Evolutionary conservation across 1,284 basidiomycete species (phyloP).

Genomic region (Leucoagaricus sp.): DNA sequence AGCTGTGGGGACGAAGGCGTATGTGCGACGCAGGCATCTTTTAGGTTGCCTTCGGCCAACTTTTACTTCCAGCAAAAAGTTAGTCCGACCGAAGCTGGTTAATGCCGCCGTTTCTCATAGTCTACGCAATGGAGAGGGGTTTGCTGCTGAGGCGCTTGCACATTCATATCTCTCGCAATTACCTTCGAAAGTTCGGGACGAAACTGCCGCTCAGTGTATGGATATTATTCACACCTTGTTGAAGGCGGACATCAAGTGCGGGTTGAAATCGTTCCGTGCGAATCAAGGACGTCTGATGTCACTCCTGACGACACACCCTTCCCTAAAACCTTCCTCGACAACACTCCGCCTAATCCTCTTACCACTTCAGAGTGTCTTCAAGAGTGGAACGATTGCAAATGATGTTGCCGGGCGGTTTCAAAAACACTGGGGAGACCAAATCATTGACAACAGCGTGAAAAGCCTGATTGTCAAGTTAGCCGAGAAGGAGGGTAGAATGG

Average conservation of each 20-base stretch:
- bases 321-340: slow-evolving; percentile 56
- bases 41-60: slow-evolving; percentile 34
- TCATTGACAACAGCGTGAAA: slow-evolving; percentile 59
- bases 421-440: slow-evolving; percentile 51
- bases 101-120: slow-evolving; percentile 39
- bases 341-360: slow-evolving; percentile 63
- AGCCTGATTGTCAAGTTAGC: slow-evolving; percentile 57
- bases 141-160: slow-evolving; percentile 41
- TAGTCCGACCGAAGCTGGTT: slow-evolving; percentile 35
- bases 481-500: slow-evolving; percentile 58
- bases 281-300: slow-evolving; percentile 40
- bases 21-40: slow-evolving; percentile 23
- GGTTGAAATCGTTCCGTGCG: slow-evolving; percentile 40
- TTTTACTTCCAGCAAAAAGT: slow-evolving; percentile 24
- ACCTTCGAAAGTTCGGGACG: slow-evolving; percentile 36
- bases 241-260: slow-evolving; percentile 31
- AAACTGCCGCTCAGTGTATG: slow-evolving; percentile 35
- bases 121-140: slow-evolving; percentile 31
- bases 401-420: slow-evolving; percentile 46
- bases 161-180: slow-evolving; percentile 44
- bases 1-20: slow-evolving; percentile 7
- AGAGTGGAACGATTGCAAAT: slow-evolving; percentile 54
- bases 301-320: slow-evolving; percentile 47
- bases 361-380: slow-evolving; percentile 45
- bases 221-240: slow-evolving; percentile 49